A percentile compares a stretch with the other conserved stretches of the same genome.
Conservation (phyloP, 2,329 filamentous ascomycete genomes). For the Xylaria sp. region DNA sequence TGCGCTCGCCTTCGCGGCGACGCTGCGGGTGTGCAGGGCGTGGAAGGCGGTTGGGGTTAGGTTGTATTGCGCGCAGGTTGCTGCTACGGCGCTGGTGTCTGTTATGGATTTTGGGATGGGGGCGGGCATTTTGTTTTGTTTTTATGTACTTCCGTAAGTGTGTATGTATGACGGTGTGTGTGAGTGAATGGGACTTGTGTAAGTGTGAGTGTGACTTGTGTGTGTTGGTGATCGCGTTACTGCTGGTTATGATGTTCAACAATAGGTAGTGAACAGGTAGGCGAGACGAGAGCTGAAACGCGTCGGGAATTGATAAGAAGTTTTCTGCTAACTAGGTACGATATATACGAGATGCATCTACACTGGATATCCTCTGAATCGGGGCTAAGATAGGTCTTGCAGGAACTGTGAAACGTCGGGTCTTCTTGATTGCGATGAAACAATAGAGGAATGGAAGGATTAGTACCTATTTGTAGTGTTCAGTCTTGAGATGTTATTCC, state of each 20-base stretch:
- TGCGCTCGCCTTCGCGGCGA: constrained; percentile 68
- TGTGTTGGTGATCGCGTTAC: too few species aligned
- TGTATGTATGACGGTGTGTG: too few species aligned
- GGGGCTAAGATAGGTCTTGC: neutral
- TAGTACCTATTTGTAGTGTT: too few species aligned
- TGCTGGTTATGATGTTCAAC: too few species aligned
- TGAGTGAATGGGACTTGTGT: too few species aligned
- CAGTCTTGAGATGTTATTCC: too few species aligned
- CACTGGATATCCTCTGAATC: neutral
- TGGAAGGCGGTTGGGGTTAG: constrained; percentile 61
- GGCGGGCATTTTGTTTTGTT: neutral
- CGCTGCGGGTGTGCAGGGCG: constrained; percentile 56
- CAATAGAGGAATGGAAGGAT: neutral
- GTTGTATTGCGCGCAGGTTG: constrained; percentile 37
- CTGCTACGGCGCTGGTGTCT: constrained; percentile 26
- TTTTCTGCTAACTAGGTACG: neutral
- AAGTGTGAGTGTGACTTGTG: too few species aligned
- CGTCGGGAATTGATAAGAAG: too few species aligned
- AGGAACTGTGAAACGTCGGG: neutral
- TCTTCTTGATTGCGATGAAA: neutral
- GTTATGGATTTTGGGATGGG: constrained; percentile 16
- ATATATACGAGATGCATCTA: neutral
- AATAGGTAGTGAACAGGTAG: too few species aligned
- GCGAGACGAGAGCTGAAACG: too few species aligned
- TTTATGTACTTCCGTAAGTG: too few species aligned